Evolutionary conservation across 345 rosid genomes (phyloP).

Genomic region (sweet orange (Citrus sinensis)): DNA sequence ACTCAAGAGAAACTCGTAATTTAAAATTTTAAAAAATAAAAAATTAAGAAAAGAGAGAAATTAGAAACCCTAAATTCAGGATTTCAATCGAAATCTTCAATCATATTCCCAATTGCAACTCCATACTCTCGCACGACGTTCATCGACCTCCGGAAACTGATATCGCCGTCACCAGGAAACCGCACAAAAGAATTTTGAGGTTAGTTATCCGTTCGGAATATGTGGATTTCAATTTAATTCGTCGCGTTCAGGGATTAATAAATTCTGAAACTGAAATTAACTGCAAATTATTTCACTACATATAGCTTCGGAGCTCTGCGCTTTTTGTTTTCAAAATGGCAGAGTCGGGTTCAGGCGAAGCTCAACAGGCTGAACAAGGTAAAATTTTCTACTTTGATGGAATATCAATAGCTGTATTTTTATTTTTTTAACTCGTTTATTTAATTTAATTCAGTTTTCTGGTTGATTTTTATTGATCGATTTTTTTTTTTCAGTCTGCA

Average conservation of each 20-base stretch:
- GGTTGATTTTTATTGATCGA: background rate
- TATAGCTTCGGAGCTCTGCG: background rate
- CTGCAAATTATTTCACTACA: background rate
- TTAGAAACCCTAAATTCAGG: background rate
- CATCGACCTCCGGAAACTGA: background rate
- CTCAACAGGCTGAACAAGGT: slow-evolving; percentile 48
- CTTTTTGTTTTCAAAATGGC: slow-evolving; percentile 28
- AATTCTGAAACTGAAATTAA: background rate
- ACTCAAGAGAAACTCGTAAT: too few relatives aligned
- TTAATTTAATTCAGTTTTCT: background rate
- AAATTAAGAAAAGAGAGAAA: background rate
- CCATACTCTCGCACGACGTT: background rate
- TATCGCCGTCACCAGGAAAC: background rate
- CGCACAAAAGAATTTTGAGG: background rate
- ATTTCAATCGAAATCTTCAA: background rate
- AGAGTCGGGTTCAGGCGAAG: slow-evolving; percentile 40
- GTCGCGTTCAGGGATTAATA: background rate
- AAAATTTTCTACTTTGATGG: background rate
- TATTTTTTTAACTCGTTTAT: background rate
- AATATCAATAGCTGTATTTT: background rate
- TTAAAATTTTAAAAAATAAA: too few relatives aligned
- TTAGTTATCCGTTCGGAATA: background rate
- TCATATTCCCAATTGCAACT: background rate
- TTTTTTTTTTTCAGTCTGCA: slow-evolving; percentile 50
- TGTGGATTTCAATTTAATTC: background rate